phyloP scores from a whole-genome alignment of 140 eudicot species.

The Oenanthe javanica region DNA sequence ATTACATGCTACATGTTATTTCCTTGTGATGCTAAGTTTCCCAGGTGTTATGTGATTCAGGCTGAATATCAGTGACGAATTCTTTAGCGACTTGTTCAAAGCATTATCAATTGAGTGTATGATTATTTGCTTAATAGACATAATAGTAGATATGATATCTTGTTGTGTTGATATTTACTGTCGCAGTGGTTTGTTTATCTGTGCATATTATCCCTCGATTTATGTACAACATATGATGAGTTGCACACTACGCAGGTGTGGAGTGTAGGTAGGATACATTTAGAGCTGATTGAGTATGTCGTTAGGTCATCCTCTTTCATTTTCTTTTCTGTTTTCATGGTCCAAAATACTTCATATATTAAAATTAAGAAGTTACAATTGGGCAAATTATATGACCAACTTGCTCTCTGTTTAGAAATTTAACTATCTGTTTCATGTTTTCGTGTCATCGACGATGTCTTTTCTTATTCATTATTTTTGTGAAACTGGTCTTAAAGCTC shows the following conservation, averaged over 20 bases:
- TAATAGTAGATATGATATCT: background rate
- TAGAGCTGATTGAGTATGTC: background rate
- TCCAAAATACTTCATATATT: background rate
- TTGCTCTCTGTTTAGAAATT: background rate
- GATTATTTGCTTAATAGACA: background rate
- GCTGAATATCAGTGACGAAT: background rate
- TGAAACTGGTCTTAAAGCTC: background rate
- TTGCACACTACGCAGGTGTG: background rate
- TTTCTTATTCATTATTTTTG: background rate
- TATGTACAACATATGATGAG: background rate
- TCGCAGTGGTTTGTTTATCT: background rate
- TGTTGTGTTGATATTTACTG: background rate
- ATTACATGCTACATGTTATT: constrained; percentile 10
- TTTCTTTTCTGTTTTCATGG: background rate
- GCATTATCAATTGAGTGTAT: background rate
- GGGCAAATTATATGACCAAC: background rate
- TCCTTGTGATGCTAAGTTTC: background rate
- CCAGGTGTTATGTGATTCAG: background rate
- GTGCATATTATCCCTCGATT: background rate
- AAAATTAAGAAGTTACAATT: background rate
- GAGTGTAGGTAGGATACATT: background rate
- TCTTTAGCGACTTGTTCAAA: background rate
- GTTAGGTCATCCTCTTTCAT: background rate
- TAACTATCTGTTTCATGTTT: background rate
- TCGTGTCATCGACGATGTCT: background rate